Evolutionary conservation across 495 filamentous ascomycete genomes (phyloP), one percentile per base, ranked within the genome.

Genomic region (Neurospora pannonica): DNA sequence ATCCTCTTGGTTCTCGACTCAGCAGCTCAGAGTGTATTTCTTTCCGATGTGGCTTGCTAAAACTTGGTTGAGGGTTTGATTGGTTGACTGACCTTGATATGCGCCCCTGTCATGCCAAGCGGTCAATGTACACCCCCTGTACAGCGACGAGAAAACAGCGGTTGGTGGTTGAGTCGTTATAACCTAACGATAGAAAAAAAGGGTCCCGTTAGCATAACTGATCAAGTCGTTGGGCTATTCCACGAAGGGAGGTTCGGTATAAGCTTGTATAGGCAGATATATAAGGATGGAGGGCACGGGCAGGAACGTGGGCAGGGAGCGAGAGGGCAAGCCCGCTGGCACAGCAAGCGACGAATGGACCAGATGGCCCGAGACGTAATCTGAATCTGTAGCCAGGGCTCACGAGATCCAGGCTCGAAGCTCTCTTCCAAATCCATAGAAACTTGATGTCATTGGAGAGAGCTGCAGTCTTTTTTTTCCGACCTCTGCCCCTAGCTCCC

Each of bases 71-170:
- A 72, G 74, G 72, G 40, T 21, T 21, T 76, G 79, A 81, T 81
- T 81, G 78, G 79, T 54, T 75, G 76, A 80, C 80, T 79, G 73
- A 79, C 78, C 77, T 79, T 74, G 42, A 75, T 73, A 71, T 48
- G 69, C 38, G 73, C 80, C 80, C 79, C 70, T 71, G 77, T 80
- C 79, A 74, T 77, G 76, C 79, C 77, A 81, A 81, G 80, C 71
- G 15, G 70, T 72, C 69, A 74, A 75, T 74, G 76, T 74, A 77
- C 77, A 77, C 75, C 74, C 76, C 75, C 76, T 79, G 76, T 71
- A 72, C 73, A 71, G 74, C 73, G 72, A 71, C 28, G 42, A 70
- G 69, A 70, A 71, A 39, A 42, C 37, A 21, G 72, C 60, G 34
- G 48, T 72, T 39, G 54, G 28, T 17, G 54, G 28, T 67, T 36